Evolutionary conservation across 2,329 filamentous ascomycete species (phyloP).

Genomic region (Plenodomus biglobosus): DNA sequence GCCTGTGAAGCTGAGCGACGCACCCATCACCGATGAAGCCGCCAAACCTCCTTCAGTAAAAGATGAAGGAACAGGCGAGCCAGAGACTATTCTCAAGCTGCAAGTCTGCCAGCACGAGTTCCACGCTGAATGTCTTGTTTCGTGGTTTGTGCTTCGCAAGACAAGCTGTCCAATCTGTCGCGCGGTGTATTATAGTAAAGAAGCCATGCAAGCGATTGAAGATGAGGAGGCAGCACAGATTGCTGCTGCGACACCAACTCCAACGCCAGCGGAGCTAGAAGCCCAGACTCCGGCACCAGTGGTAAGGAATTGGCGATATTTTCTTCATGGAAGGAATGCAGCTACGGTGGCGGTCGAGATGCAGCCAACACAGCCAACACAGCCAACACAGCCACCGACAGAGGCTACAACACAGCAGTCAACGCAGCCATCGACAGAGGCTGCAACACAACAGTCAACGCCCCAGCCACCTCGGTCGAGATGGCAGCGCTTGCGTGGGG

Average conservation of each 20-base stretch:
- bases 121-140: constrained; percentile 36
- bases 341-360: not conserved
- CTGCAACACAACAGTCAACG: no score
- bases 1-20: constrained; percentile 24
- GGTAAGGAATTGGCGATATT: constrained; percentile 17
- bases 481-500: not conserved
- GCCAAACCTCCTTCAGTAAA: constrained; percentile 5
- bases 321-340: constrained; percentile 4
- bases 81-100: constrained; percentile 31
- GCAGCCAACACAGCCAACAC: not conserved
- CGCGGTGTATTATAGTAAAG: constrained; percentile 28
- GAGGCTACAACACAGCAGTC: not conserved
- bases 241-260: not conserved
- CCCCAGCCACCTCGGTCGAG: not conserved
- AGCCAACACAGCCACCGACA: no score
- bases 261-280: constrained; percentile 1
- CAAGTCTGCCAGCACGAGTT: constrained; percentile 34
- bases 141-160: constrained; percentile 35
- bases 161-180: constrained; percentile 38
- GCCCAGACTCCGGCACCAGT: not conserved
- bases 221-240: constrained; percentile 9
- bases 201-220: constrained; percentile 19
- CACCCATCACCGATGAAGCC: constrained; percentile 8
- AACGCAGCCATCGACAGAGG: no score
- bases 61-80: constrained; percentile 2